Conservation (phyloP, 345 rosid species). For the Citrus glauca region DNA sequence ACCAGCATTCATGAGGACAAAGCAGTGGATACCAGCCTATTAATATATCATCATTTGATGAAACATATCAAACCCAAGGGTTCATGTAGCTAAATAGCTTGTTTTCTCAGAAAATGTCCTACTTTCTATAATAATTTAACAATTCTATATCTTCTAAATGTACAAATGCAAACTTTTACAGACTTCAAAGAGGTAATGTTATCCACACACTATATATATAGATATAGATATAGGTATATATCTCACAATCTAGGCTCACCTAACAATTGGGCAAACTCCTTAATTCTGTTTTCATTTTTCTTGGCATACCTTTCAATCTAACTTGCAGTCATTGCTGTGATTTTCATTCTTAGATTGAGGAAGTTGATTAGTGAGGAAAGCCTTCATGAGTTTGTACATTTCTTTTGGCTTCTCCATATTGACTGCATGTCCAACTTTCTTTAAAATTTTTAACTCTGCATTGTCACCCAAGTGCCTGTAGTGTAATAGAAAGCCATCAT, state of each 20-base stretch:
- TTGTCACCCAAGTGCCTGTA: conserved; percentile 61
- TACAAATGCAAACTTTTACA: neutral
- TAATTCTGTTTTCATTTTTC: neutral
- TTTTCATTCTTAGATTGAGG: conserved; percentile 22
- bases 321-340: conserved; percentile 29
- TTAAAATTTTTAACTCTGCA: conserved; percentile 52
- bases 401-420: conserved; percentile 71
- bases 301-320: conserved; percentile 23
- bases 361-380: conserved; percentile 51
- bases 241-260: neutral
- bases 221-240: neutral
- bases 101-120: neutral
- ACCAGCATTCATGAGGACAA: too few species aligned
- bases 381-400: conserved; percentile 52
- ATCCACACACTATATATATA: neutral
- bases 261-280: neutral
- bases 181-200: neutral
- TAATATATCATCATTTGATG: neutral
- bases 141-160: neutral
- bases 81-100: neutral
- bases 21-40: neutral
- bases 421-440: conserved; percentile 77
- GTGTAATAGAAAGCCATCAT: neutral
- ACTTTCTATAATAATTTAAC: neutral
- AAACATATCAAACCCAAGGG: neutral